A percentile compares a stretch with the other conserved stretches of the same genome.
Conservation (phyloP, 2,329 filamentous ascomycete genomes). For the Thelonectria olida region DNA sequence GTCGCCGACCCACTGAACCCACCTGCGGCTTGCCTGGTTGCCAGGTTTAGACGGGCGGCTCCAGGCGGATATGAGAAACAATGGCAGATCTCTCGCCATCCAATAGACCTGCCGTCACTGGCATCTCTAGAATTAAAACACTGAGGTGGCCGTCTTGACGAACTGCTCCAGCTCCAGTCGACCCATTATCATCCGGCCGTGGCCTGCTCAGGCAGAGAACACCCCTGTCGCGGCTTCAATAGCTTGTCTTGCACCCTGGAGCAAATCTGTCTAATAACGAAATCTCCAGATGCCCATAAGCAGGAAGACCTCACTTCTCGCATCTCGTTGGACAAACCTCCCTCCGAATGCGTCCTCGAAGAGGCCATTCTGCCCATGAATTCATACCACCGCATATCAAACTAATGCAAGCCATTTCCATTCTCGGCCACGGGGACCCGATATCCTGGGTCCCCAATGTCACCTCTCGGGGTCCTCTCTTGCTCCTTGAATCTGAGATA, state of each 20-base stretch:
- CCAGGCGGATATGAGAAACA: not conserved
- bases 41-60: conserved; percentile 6
- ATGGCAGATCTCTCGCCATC: not conserved
- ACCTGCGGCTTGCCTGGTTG: conserved; percentile 25
- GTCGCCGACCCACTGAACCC: conserved; percentile 27
- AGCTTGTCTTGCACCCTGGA: not conserved
- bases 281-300: not conserved
- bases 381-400: not conserved
- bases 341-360: not conserved
- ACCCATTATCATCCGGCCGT: conserved; percentile 15
- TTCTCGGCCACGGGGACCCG: conserved; percentile 9
- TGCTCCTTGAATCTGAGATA: conserved; percentile 7
- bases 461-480: not conserved
- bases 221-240: not conserved
- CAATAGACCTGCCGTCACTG: conserved; percentile 10
- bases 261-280: not conserved
- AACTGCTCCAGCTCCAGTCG: conserved; percentile 11
- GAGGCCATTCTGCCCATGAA: not conserved
- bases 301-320: not conserved
- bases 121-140: not conserved
- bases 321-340: not conserved
- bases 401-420: conserved; percentile 16
- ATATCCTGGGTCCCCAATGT: conserved; percentile 4
- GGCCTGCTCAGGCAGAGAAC: not conserved
- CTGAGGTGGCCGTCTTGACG: not conserved